A percentile compares a stretch with the other conserved stretches of the same genome.
phyloP scores from a whole-genome alignment of 768 basidiomycete species.

The Scleroderma citrinum region DNA sequence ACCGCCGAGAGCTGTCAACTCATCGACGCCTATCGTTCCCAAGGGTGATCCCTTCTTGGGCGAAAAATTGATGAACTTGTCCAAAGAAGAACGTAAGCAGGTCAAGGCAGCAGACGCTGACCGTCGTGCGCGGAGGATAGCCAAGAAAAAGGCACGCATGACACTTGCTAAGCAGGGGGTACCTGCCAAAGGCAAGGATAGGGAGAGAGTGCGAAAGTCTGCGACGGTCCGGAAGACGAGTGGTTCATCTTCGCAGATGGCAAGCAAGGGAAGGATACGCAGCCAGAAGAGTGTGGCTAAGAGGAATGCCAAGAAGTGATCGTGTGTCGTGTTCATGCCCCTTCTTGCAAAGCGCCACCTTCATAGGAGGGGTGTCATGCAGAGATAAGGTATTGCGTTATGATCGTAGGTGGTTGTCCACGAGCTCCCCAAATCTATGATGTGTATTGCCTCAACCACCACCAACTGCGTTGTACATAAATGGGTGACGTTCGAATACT shows the following conservation, averaged over 20 bases:
- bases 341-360: neutral
- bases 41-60: constrained; percentile 84
- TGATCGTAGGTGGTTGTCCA: no score
- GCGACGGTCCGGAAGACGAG: constrained; percentile 18
- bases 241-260: constrained; percentile 15
- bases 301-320: constrained; percentile 54
- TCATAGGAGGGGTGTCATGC: neutral
- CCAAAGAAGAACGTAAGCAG: constrained; percentile 82
- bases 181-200: constrained; percentile 35
- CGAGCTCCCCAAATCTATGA: no score
- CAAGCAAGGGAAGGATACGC: constrained; percentile 42
- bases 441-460: no score
- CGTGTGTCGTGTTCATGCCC: neutral
- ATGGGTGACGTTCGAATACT: no score
- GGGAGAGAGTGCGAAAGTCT: constrained; percentile 44
- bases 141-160: constrained; percentile 80
- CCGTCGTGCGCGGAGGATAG: constrained; percentile 75
- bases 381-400: no score
- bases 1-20: neutral
- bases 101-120: constrained; percentile 76
- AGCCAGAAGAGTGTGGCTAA: constrained; percentile 50
- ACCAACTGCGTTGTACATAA: no score
- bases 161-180: constrained; percentile 39
- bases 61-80: constrained; percentile 65
- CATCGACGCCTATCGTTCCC: constrained; percentile 30